phyloP scores from a whole-genome alignment of 1,284 basidiomycete species.

The Takashimella koratensis region DNA sequence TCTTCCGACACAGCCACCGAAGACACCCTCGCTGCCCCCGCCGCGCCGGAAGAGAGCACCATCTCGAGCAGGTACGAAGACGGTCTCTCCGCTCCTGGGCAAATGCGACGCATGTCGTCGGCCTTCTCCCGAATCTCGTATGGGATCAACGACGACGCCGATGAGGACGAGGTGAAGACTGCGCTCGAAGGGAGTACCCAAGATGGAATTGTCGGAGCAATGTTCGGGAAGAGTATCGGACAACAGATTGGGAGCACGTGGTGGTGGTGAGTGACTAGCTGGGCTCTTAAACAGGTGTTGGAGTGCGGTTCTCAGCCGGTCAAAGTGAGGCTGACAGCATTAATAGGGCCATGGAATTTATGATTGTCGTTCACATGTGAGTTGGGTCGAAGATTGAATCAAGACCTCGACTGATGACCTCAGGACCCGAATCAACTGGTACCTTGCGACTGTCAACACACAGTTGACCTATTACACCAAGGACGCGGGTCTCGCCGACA shows the following conservation, averaged over 20 bases:
- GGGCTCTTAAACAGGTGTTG: not conserved
- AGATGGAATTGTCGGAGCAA: constrained; percentile 40
- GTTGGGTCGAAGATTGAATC: constrained; percentile 3
- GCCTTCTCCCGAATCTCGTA: constrained; percentile 28
- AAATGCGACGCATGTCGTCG: constrained; percentile 13
- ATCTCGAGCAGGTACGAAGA: not conserved
- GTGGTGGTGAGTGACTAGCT: constrained; percentile 39
- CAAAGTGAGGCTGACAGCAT: too few relatives aligned
- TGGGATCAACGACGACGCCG: constrained; percentile 19
- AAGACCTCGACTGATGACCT: not conserved
- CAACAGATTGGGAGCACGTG: constrained; percentile 43
- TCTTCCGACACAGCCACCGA: not conserved
- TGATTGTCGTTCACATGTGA: constrained; percentile 28
- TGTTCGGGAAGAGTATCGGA: constrained; percentile 35
- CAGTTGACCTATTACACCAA: constrained; percentile 45
- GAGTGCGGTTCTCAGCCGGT: too few relatives aligned
- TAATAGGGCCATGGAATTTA: constrained; percentile 21
- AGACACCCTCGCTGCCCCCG: not conserved
- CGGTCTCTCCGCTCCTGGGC: not conserved
- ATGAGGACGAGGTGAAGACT: constrained; percentile 23
- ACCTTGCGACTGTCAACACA: constrained; percentile 43
- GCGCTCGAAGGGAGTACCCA: constrained; percentile 19
- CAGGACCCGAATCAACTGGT: constrained; percentile 50
- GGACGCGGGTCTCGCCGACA: constrained; percentile 29
- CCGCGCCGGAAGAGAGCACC: not conserved